Evolutionary conservation across 306 rosid genomes (phyloP), one percentile per base, ranked within the genome.

Genomic region (Mimosa bimucronata): DNA sequence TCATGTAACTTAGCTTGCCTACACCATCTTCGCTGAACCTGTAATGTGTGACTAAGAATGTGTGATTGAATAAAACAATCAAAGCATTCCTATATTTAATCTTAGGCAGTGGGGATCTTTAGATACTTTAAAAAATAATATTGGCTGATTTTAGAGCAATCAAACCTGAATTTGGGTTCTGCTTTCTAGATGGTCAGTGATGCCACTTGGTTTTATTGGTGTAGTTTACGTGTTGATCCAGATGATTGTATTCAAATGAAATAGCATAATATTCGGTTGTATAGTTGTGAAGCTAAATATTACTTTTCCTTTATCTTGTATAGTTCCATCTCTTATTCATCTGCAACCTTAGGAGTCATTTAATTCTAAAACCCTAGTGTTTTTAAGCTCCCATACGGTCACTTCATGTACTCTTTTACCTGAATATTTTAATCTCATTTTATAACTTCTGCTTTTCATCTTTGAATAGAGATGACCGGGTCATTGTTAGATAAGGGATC

Each of bases 401-500:
- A 14, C 40, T 66, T 71, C 21, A 61, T 72, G 46, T 65, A 40
- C 79, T 64, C 61, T 37, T 70, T 23, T 71, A 31, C 77, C 58
- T 66, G 64, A 26, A 67, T 55, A 31, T 73, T 61, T 55, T 69
- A 11, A 58, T 55, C 60, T 48, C 6, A 62, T 29, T 29, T 60
- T 41, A 26, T 14, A 61, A 26, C 38, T 61, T 61, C 42, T 82
- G 46, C 1, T 46, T 68, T 69, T 79, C 82, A 73, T 21, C 57
- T 77, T 83, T 83, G 52, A 69, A 58, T 77, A 94, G 98, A 92
- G 85, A 91, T 91, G 97, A 86, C 85, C 37, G 97, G 97, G 68
- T 87, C 79, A 40, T 55, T 82, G 34, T 29, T 72, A 78, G 45
- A 88, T 52, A 80, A 55, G 34, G 73, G 77, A 55, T 53, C 19